Evolutionary conservation across 768 basidiomycete species (phyloP).

Genomic region (Termitomyces sp.): DNA sequence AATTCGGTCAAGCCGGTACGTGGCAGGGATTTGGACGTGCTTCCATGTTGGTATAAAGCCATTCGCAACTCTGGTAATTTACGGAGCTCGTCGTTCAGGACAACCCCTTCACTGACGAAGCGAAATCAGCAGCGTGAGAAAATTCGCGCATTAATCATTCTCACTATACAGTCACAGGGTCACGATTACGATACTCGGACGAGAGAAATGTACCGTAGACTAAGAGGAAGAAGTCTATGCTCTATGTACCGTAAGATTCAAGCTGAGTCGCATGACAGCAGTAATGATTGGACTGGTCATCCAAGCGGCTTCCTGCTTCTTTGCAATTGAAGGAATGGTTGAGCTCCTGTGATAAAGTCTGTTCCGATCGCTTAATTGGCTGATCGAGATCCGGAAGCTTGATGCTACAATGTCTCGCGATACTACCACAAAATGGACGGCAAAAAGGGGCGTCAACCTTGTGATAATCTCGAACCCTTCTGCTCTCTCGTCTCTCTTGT

Average conservation of each 20-base stretch:
- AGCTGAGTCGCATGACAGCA: not conserved
- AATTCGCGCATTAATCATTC: not conserved
- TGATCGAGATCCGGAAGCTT: slow-evolving; percentile 5
- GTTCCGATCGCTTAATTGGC: not conserved
- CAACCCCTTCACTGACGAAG: not conserved
- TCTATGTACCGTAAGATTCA: not conserved
- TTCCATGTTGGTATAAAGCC: slow-evolving; percentile 29
- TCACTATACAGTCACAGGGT: too few species aligned
- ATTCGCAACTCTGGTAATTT: slow-evolving; percentile 12
- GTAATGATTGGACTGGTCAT: not conserved
- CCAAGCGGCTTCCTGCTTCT: not conserved
- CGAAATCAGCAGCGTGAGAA: not conserved
- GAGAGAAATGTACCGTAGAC: not conserved
- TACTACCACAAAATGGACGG: not conserved
- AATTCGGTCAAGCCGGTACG: slow-evolving; percentile 51
- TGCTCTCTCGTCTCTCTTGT: not conserved
- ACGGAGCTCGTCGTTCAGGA: not conserved
- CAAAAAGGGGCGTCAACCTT: not conserved
- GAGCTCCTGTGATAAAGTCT: not conserved
- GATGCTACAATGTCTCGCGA: slow-evolving; percentile 3
- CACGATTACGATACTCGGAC: not conserved
- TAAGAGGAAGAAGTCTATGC: not conserved
- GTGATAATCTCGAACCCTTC: not conserved
- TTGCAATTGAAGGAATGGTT: not conserved
- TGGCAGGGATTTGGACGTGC: slow-evolving; percentile 23